Percentiles rank a stretch among this genome's conserved stretches.
phyloP scores from a whole-genome alignment of 2,329 filamentous ascomycete genomes.

The Pleoardoris graminearum region DNA sequence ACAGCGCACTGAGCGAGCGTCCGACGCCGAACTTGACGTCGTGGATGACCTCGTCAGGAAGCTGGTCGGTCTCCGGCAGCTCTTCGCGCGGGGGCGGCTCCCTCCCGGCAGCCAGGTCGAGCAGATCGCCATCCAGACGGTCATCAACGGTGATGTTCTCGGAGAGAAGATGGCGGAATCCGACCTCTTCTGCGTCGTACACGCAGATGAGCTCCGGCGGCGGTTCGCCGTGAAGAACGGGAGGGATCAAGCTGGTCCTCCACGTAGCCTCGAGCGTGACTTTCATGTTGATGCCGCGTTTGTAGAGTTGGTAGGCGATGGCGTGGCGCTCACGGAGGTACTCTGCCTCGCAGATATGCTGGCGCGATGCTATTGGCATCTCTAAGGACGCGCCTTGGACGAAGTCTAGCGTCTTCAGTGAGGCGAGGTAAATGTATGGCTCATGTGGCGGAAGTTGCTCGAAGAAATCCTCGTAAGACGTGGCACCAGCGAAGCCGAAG shows the following conservation, averaged over 20 bases:
- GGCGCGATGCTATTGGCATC: constrained; percentile 11
- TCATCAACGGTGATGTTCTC: too few relatives aligned
- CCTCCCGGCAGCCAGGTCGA: too few relatives aligned
- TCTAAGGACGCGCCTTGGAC: constrained; percentile 25
- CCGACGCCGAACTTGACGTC: neutral
- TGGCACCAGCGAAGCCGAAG: neutral
- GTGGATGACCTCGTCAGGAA: neutral
- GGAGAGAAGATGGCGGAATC: too few relatives aligned
- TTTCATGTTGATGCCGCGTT: constrained; percentile 32
- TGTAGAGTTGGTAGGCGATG: constrained; percentile 29
- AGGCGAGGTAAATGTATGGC: constrained; percentile 29
- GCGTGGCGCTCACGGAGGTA: constrained; percentile 31
- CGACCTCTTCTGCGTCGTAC: constrained; percentile 52
- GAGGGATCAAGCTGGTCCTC: constrained; percentile 31
- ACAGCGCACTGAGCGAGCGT: too few relatives aligned
- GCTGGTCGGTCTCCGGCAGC: too few relatives aligned
- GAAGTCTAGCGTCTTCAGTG: constrained; percentile 34
- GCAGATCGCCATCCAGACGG: too few relatives aligned
- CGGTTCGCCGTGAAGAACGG: constrained; percentile 36
- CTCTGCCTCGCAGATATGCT: constrained; percentile 32
- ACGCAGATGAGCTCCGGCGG: constrained; percentile 26
- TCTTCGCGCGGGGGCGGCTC: too few relatives aligned
- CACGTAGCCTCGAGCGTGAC: constrained; percentile 31
- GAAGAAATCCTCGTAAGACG: constrained; percentile 28
- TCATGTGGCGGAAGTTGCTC: constrained; percentile 31